These are phyloP conservation scores for Clarireedia paspali DNA, from an alignment of 2,329 filamentous ascomycete species.

Conservation along the genomic window DNA sequence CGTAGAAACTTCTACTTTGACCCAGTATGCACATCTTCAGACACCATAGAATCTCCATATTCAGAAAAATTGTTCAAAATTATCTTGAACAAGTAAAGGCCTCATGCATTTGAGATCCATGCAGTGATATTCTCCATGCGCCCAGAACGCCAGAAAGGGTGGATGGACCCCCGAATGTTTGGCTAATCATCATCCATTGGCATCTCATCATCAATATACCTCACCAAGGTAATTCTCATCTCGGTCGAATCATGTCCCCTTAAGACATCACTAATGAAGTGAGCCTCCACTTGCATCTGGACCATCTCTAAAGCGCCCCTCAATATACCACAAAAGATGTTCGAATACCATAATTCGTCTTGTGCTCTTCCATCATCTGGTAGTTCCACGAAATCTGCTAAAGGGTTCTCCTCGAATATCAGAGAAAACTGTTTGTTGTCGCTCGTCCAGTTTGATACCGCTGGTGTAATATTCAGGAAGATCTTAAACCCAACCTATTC, in stretches of 20 bases:
- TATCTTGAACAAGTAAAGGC: too few relatives aligned
- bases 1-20: too few relatives aligned
- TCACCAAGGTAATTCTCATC: constrained; percentile 85
- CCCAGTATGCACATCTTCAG: too few relatives aligned
- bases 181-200: constrained; percentile 85
- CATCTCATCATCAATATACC: constrained; percentile 96
- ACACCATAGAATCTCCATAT: too few relatives aligned
- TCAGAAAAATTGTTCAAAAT: too few relatives aligned
- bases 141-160: constrained; percentile 1
- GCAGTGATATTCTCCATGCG: constrained; percentile 1
- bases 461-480: constrained; percentile 92
- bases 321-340: constrained; percentile 89
- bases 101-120: background rate
- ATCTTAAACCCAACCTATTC: constrained; percentile 93
- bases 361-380: constrained; percentile 93
- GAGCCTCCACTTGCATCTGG: constrained; percentile 97
- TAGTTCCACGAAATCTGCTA: constrained; percentile 95
- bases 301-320: constrained; percentile 95
- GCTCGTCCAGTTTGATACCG: constrained; percentile 89
- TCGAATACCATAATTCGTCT: constrained; percentile 97
- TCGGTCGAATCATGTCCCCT: constrained; percentile 94
- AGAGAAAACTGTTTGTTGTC: constrained; percentile 96
- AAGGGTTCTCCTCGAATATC: constrained; percentile 91
- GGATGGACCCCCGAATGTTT: background rate
- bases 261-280: constrained; percentile 90